phyloP scores from a whole-genome alignment of 2,329 filamentous ascomycete species.

The Pestalotiopsis sp. region DNA sequence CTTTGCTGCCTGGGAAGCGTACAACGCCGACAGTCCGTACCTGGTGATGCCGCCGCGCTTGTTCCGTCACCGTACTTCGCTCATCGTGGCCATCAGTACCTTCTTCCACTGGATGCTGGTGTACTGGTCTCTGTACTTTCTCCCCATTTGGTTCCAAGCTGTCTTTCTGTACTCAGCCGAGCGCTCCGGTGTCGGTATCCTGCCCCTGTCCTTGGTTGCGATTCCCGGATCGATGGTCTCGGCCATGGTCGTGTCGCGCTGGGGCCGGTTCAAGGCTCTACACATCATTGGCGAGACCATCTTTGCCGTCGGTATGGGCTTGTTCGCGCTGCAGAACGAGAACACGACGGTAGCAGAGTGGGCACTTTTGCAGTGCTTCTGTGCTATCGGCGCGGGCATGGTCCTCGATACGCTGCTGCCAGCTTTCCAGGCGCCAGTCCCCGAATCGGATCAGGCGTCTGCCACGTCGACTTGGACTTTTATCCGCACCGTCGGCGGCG shows the following conservation, averaged over 20 bases:
- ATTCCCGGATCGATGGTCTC: conserved; percentile 54
- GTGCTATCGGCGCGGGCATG: conserved; percentile 37
- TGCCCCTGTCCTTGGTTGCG: conserved; percentile 45
- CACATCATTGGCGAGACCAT: not conserved
- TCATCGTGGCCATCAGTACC: conserved; percentile 31
- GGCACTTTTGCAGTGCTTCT: conserved; percentile 25
- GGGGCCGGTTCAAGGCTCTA: not conserved
- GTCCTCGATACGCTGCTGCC: conserved; percentile 39
- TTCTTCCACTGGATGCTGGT: conserved; percentile 39
- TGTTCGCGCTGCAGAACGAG: not conserved
- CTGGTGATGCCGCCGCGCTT: conserved; percentile 42
- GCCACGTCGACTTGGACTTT: conserved; percentile 40
- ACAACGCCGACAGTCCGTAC: not conserved
- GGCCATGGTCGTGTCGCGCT: conserved; percentile 12
- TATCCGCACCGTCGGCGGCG: conserved; percentile 41
- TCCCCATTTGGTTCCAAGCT: conserved; percentile 62
- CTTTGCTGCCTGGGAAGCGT: not conserved
- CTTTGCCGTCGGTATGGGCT: not conserved
- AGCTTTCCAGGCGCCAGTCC: conserved; percentile 37
- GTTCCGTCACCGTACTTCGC: conserved; percentile 45
- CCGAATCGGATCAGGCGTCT: conserved; percentile 31
- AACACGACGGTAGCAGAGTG: not conserved
- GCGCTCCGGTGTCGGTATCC: conserved; percentile 30
- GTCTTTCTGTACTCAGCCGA: conserved; percentile 48
- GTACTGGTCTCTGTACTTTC: conserved; percentile 39